Evolutionary conservation across 805 yeast species (phyloP).

Genomic region (Jamesozyma lodderae): DNA sequence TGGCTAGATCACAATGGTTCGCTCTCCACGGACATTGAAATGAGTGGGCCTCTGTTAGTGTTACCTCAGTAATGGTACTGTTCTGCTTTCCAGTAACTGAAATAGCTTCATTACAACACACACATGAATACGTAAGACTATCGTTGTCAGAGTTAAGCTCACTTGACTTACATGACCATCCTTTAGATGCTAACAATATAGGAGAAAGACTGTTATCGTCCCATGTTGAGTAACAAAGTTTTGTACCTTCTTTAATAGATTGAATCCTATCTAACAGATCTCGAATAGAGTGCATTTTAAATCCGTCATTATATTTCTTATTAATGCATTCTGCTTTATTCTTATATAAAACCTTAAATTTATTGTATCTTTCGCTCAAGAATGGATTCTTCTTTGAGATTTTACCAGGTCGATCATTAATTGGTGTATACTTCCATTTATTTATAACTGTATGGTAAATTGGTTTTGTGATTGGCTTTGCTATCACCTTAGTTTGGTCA

Average conservation of each 20-base stretch:
- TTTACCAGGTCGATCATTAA: neutral
- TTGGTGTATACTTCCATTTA: slow-evolving; percentile 9
- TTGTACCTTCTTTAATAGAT: slow-evolving; percentile 8
- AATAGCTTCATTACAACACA: slow-evolving; percentile 7
- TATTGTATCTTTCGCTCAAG: slow-evolving; percentile 6
- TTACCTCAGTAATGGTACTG: neutral
- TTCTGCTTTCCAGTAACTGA: neutral
- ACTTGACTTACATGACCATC: slow-evolving; percentile 9
- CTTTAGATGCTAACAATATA: slow-evolving; percentile 13
- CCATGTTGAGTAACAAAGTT: slow-evolving; percentile 9
- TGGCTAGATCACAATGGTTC: slow-evolving; percentile 6
- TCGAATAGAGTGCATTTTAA: slow-evolving; percentile 7
- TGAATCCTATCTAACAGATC: slow-evolving; percentile 8
- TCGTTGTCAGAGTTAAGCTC: neutral
- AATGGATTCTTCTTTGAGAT: slow-evolving; percentile 3
- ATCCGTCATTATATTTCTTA: slow-evolving; percentile 4
- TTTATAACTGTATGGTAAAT: neutral
- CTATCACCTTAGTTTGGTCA: no score
- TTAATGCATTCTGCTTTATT: slow-evolving; percentile 7
- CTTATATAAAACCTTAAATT: slow-evolving; percentile 5
- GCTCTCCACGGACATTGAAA: slow-evolving; percentile 13
- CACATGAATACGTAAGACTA: slow-evolving; percentile 9
- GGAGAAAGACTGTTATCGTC: slow-evolving; percentile 14
- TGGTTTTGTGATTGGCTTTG: neutral
- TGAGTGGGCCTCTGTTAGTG: slow-evolving; percentile 3